Evolutionary conservation across 306 rosid genomes (phyloP), one percentile per base, ranked within the genome.

Genomic region (Cicer cuneatum): DNA sequence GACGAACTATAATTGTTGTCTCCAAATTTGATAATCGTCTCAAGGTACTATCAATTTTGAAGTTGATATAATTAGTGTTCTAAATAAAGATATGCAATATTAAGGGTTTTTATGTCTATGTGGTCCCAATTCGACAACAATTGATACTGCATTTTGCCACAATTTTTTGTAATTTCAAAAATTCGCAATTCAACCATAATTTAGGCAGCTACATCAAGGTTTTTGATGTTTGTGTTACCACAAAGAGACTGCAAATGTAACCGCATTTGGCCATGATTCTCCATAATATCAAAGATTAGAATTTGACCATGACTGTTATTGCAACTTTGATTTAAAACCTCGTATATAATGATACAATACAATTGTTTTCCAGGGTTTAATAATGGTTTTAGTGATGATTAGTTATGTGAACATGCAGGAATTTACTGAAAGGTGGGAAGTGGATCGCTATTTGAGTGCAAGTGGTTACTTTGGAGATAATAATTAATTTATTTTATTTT

Each of bases 11-110:
- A 16, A 85, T 94, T 49, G 97, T 91, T 19, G 97, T 94, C 68
- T 94, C 97, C n/a, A 94, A 94, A 80, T 94, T 94, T 79, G 98
- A 94, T 80, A 94, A 94, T 79, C 97, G 98, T 57, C 92, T 91
- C 58, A 94, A 94, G 97, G 98, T 94, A 58, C 42, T 58, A 81
- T 18, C 83, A 67, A 46, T 57, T 18, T n/a, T 58, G 4, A 61
- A 24, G 5, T 19, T 1, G 8, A 49, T 49, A 49, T 14, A 49
- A 7, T 24, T 7, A 57, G 3, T 57, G 16, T 10, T 57, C 37
- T 21, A 57, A 57, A 57, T 57, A 8, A 54, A 8, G 11, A 12
- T 12, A 12, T 52, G 24, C 6, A 0, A 52, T 9, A 15, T 52
- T 5, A 16, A 18, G 12, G 5, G 19, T 19, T 18, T 18, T 54